phyloP scores from a whole-genome alignment of 176 grass and related monocot species.

The Zoysia japonica region DNA sequence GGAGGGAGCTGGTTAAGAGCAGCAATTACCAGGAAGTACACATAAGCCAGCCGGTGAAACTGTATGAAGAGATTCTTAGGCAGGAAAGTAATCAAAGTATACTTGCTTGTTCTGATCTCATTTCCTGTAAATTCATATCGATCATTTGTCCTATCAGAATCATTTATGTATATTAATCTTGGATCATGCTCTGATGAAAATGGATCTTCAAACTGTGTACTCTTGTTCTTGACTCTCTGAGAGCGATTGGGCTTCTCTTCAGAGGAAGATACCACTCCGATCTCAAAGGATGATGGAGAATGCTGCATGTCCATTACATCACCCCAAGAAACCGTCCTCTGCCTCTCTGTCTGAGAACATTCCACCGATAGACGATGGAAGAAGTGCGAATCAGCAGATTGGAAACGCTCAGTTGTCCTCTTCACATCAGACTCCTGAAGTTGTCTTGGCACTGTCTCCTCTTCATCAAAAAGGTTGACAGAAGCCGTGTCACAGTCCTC shows the following conservation, averaged over 20 bases:
- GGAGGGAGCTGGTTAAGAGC: slow-evolving; percentile 98
- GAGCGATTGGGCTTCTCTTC: slow-evolving; percentile 71
- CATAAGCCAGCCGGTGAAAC: slow-evolving; percentile 90
- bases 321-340: slow-evolving; percentile 57
- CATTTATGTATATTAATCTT: slow-evolving; percentile 89
- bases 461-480: slow-evolving; percentile 54
- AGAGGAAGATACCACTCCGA: slow-evolving; percentile 46
- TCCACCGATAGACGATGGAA: slow-evolving; percentile 61
- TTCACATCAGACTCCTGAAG: slow-evolving; percentile 43
- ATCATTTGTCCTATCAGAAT: slow-evolving; percentile 86
- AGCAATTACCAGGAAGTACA: slow-evolving; percentile 98
- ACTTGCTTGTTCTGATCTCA: slow-evolving; percentile 98
- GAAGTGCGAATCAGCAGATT: slow-evolving; percentile 72
- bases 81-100: slow-evolving; percentile 93
- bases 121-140: slow-evolving; percentile 95
- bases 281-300: slow-evolving; percentile 67
- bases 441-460: slow-evolving; percentile 35
- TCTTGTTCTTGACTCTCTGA: slow-evolving; percentile 64
- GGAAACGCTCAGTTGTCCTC: slow-evolving; percentile 45
- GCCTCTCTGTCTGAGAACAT: slow-evolving; percentile 76
- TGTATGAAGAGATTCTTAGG: slow-evolving; percentile 99
- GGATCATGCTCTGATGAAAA: slow-evolving; percentile 78
- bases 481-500: slow-evolving; percentile 56
- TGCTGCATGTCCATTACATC: slow-evolving; percentile 75
- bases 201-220: slow-evolving; percentile 66